These are phyloP conservation scores for Aspergillus hiratsukae DNA, from an alignment of 2,329 filamentous ascomycete species.

Conservation along the genomic window DNA sequence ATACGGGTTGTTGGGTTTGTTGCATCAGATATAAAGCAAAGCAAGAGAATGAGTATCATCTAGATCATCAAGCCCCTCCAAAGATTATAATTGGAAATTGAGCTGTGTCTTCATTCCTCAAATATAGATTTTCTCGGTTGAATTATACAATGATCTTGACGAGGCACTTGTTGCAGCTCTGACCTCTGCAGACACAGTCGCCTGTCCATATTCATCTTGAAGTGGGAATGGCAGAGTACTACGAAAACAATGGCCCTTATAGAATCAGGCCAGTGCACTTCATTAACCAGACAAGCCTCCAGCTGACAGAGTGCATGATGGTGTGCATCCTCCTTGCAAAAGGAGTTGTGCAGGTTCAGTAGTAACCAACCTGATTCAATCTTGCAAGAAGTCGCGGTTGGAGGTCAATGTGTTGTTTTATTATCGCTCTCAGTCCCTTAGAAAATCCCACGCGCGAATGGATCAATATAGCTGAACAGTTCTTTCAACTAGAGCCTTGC, in stretches of 20 bases:
- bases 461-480: background rate
- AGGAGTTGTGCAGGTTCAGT: background rate
- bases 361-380: background rate
- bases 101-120: background rate
- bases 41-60: background rate
- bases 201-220: no score
- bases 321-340: background rate
- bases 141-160: background rate
- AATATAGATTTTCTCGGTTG: background rate
- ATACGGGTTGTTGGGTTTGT: background rate
- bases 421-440: background rate
- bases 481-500: background rate
- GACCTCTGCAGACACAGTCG: no score
- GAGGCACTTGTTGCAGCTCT: background rate
- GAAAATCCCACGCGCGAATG: background rate
- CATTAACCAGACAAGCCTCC: background rate
- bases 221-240: no score
- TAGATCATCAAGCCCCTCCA: no score
- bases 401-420: background rate
- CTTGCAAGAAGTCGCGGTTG: background rate
- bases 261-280: background rate
- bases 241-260: background rate
- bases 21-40: background rate
- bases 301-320: background rate
- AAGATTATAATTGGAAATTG: no score